phyloP scores from a whole-genome alignment of 495 filamentous ascomycete species.

The Xylona heveae region DNA sequence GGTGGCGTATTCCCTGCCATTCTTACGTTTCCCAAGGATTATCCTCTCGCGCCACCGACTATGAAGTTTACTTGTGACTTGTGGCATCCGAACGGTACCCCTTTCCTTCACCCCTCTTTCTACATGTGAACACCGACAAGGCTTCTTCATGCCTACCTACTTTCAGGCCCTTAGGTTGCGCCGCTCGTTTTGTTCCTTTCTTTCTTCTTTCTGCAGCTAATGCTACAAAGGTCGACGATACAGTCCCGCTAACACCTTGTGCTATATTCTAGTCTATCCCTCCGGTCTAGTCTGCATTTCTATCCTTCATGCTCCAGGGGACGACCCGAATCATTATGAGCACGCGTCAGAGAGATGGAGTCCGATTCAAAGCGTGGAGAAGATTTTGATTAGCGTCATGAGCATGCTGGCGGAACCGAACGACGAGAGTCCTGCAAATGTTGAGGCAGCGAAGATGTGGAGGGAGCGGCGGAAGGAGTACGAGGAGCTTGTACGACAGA shows the following conservation, averaged over 20 bases:
- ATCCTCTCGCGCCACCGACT: conserved; percentile 75
- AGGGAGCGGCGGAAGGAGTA: conserved; percentile 66
- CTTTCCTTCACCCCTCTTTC: no score
- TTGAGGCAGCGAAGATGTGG: conserved; percentile 99
- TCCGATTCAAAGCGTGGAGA: conserved; percentile 93
- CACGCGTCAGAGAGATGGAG: conserved; percentile 89
- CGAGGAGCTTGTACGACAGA: conserved; percentile 66
- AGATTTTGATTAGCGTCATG: conserved; percentile 95
- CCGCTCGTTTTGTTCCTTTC: not conserved
- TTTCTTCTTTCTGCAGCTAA: not conserved
- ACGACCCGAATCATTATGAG: conserved; percentile 98
- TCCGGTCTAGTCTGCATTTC: conserved; percentile 89
- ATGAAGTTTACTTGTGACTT: conserved; percentile 89
- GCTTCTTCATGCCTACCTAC: conserved; percentile 2
- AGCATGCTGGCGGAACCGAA: conserved; percentile 98
- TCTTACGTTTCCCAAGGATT: conserved; percentile 88
- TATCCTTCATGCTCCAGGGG: conserved; percentile 93
- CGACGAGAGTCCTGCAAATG: conserved; percentile 93
- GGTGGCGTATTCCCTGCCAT: conserved; percentile 86
- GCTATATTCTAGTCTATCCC: conserved; percentile 88
- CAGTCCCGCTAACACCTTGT: not conserved
- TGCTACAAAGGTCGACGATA: no score
- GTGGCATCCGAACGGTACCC: conserved; percentile 93
- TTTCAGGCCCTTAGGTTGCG: conserved; percentile 1
- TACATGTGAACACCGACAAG: not conserved